Evolutionary conservation across 352 stramenopile species (phyloP), one percentile per base, ranked within the genome.

Genomic region (Aphanomyces stellatus): DNA sequence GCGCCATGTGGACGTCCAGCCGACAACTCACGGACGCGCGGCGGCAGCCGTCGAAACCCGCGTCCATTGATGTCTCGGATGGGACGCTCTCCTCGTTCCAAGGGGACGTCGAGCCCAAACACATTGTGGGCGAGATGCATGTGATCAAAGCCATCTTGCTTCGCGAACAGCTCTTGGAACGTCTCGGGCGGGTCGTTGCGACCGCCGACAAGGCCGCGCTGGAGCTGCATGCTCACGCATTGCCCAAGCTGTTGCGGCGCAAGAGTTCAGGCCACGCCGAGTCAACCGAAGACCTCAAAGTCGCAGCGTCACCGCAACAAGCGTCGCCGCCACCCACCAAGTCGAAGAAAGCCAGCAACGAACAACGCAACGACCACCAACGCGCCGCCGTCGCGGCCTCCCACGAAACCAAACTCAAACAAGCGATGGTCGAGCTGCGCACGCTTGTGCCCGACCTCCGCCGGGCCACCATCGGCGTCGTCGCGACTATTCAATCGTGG

Each of bases 111-210:
- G 28, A 30, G 10, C 8, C 40, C 10, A 19, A 27, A 7, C 33
- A 64, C 5, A 3, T 64, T 4, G 55, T 64, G 1, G 55, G 33
- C 4, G 55, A 64, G 24, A 49, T 64, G 31, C 33, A 64, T 25
- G 37, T 46, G 13, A 51, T 64, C 55, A 64, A 64, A 34, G n/a
- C 31, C 11, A 64, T 64, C 15, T 25, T 64, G 22, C n/a, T 64
- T 6, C 55, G 55, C 22, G 55, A 64, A 51, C 31, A 43, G 11
- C n/a, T 51, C 11, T 27, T 64, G n/a, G 35, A 64, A 24, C 55
- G 37, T n/a, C 17, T 64, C 2, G 40, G 35, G 2, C 35, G 55
- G 22, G 19, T 46, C 35, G 40, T n/a, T 2, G 35, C 24, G 17
- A 19, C 27, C 10, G 24, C 51, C 35, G 40, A 64, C 34, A 17